A percentile compares a stretch with the other conserved stretches of the same genome.
Evolutionary conservation across 331 rosid species (phyloP).

Genomic region (Rhamnella rubrinervis): DNA sequence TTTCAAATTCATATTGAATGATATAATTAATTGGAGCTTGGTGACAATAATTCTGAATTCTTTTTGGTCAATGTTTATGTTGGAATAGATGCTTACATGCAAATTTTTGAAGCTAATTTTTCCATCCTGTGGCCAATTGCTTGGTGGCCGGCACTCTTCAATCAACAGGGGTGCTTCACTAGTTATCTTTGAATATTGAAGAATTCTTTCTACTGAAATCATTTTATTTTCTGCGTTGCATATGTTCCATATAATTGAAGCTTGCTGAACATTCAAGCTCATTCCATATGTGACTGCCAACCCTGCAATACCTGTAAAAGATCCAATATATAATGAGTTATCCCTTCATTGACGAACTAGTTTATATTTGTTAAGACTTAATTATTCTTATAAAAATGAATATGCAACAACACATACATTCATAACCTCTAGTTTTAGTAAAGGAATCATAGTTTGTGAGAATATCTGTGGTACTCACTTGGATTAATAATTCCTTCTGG

Average conservation of each 20-base stretch:
- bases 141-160: conserved; percentile 66
- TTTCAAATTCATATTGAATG: neutral
- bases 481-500: conserved; percentile 91
- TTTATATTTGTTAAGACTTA: too few species aligned
- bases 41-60: neutral
- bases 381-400: too few species aligned
- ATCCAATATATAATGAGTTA: neutral
- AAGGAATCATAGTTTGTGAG: neutral
- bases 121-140: conserved; percentile 87
- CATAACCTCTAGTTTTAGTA: neutral
- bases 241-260: conserved; percentile 82
- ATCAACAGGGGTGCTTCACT: conserved; percentile 86
- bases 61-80: neutral
- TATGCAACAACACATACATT: too few species aligned
- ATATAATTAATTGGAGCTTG: neutral
- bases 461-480: conserved; percentile 49
- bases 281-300: conserved; percentile 96
- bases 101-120: conserved; percentile 67
- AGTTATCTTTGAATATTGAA: conserved; percentile 66
- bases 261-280: conserved; percentile 81
- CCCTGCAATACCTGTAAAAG: conserved; percentile 82
- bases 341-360: too few species aligned
- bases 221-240: conserved; percentile 93
- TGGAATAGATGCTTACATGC: conserved; percentile 42
- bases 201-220: conserved; percentile 92